Conservation (phyloP, 352 stramenopile species). For the Phytophthora agathidicida region DNA sequence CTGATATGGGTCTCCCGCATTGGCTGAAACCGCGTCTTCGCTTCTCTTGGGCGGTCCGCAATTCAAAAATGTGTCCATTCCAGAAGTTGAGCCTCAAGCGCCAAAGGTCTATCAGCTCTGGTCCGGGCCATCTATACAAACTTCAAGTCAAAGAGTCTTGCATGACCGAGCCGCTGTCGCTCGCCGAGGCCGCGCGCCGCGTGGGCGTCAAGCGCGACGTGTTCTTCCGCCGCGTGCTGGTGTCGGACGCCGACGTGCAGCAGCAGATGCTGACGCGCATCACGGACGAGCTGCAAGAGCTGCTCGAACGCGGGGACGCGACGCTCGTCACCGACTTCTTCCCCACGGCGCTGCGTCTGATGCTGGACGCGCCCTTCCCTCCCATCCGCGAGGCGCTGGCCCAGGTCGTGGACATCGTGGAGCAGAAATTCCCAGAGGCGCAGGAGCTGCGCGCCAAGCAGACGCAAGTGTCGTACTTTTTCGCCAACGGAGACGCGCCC, state of each 20-base stretch:
- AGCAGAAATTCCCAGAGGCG: conserved; percentile 45
- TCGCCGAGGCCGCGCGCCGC: conserved; percentile 53
- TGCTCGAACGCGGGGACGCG: conserved; percentile 50
- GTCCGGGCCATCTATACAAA: conserved; percentile 24
- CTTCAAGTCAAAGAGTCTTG: conserved; percentile 35
- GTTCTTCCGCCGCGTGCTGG: conserved; percentile 83
- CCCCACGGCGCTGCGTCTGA: conserved; percentile 67
- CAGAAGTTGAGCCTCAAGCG: conserved; percentile 41
- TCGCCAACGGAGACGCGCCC: conserved; percentile 38
- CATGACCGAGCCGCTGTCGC: conserved; percentile 36
- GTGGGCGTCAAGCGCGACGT: conserved; percentile 76
- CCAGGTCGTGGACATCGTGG: conserved; percentile 50
- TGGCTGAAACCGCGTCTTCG: conserved; percentile 10
- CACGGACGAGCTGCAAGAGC: conserved; percentile 56
- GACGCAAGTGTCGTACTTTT: conserved; percentile 73
- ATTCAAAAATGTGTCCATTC: conserved; percentile 46
- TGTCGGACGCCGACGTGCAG: conserved; percentile 67
- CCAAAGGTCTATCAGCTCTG: not conserved
- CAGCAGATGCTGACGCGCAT: conserved; percentile 63
- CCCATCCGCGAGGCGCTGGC: conserved; percentile 65
- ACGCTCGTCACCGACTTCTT: conserved; percentile 69
- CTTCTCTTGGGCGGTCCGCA: conserved; percentile 18
- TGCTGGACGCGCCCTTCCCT: conserved; percentile 69
- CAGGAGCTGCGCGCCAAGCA: conserved; percentile 34
- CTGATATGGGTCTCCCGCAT: conserved; percentile 12